Evolutionary conservation across 202 grass and related monocot species (phyloP), one percentile per base, ranked within the genome.

Genomic region (Saccharum hybrid): DNA sequence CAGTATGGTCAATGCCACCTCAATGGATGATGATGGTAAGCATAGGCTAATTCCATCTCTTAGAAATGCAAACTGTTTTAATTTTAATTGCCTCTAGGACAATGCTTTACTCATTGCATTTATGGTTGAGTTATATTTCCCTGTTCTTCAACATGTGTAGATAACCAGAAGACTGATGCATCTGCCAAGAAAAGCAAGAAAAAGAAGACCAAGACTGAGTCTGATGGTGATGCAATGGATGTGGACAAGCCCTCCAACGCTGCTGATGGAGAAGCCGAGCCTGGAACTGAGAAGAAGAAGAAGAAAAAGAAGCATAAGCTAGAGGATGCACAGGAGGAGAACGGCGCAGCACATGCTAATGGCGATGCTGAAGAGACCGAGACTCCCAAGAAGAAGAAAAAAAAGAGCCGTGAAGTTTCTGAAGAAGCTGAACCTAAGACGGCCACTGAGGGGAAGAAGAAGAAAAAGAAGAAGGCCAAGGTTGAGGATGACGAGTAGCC

Each of bases 181-280:
- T 88, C 88, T 54, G 87, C 30, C n/a, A 94, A 98, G 89, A 98
- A 90, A 82, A 94, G 85, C 51, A 98, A 98, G 85, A 98, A 98
- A 75, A 94, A 91, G 87, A 91, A 91, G 86, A 81, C 90, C 66
- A 90, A 89, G 51, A 7, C 62, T 2, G 78, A 89, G 66, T 43
- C n/a, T 67, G 89, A 86, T 52, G 73, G 43, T 52, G 88, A 89
- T 31, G 76, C 80, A 13, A 97, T 97, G 94, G 92, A 89, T 21
- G 80, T 91, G 7, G 94, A 90, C 63, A 83, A 87, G 70, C 83
- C 88, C 3, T 74, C 52, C 38, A 77, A 77, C 11, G 76, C 63
- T 63, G 80, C 60, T 43, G 83, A 84, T 66, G 90, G 81, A 12
- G 82, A 85, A 82, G 89, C 63, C 1, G 94, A 97, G n/a, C 70